Conservation (phyloP, 306 rosid species). For the Phaseolus lunatus region DNA sequence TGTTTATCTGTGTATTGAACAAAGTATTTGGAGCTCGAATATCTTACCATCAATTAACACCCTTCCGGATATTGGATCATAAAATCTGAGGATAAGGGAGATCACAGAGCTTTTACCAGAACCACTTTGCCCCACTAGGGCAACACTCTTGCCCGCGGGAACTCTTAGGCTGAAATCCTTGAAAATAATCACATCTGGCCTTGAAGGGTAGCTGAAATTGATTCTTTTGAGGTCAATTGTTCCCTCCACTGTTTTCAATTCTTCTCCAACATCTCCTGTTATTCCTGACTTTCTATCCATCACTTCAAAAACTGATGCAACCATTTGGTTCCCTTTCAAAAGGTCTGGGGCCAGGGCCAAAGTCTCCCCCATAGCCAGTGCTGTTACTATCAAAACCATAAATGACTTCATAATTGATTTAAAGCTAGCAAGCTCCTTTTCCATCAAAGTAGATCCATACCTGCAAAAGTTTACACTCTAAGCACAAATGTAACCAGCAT, state of each 20-base stretch:
- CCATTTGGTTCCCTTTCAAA: conserved; percentile 94
- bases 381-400: conserved; percentile 90
- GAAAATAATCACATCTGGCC: conserved; percentile 85
- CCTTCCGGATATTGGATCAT: conserved; percentile 81
- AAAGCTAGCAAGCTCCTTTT: conserved; percentile 81
- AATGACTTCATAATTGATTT: conserved; percentile 95
- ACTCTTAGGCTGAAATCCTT: conserved; percentile 82
- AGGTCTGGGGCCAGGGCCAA: conserved; percentile 94
- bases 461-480: conserved; percentile 53
- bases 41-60: conserved; percentile 88
- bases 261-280: conserved; percentile 70
- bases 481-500: conserved; percentile 32
- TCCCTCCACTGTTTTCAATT: conserved; percentile 74
- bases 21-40: conserved; percentile 25
- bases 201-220: conserved; percentile 86
- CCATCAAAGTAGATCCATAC: conserved; percentile 98
- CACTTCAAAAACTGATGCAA: conserved; percentile 87
- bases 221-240: conserved; percentile 79
- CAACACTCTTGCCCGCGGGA: conserved; percentile 77
- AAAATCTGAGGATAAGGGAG: conserved; percentile 86
- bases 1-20: background rate
- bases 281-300: conserved; percentile 77
- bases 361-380: conserved; percentile 92
- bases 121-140: conserved; percentile 95
- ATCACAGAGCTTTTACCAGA: conserved; percentile 99